Evolutionary conservation across 1,284 basidiomycete species (phyloP), one percentile per base, ranked within the genome.

Genomic region (Phellopilus nigrolimitatus): DNA sequence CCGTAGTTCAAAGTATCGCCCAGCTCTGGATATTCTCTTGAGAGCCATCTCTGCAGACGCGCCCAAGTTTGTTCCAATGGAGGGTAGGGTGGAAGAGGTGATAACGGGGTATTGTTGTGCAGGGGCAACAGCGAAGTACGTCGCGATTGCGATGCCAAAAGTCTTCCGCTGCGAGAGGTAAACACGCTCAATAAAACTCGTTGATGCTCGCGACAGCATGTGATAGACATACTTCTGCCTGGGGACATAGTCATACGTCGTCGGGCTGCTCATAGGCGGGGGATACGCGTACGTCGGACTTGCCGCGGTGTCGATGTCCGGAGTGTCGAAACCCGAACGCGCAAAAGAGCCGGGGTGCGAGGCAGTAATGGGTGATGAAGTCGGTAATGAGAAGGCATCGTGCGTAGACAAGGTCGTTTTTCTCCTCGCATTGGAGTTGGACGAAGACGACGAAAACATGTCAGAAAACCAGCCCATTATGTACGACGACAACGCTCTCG

Each of bases 1-100:
- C 90, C 90, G 58, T 86, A 87, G 67, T 94, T 94, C 59, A 95
- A 82, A 17, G 91, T 93, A 65, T 95, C 91, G 37, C 88, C 86
- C 15, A 95, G 79, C 62, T 95, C 91, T 36, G 91, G 91, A 68
- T 93, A 94, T 67, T 92, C 83, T 54, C 82, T 78, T 54, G 69
- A 72, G 22, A 95, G 81, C 78, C 88, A 91, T 19, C 71, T 66
- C 54, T 83, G 82, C 45, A 95, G 74, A 27, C 91, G 83, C 58
- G 78, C 74, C 87, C 91, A 94, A 0, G 91, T 91, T 49, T 77
- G 76, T 19, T 77, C 69, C 19, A 94, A 71, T 21, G 90, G 82
- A 2, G 91, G 89, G 65, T 90, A 91, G 28, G 71, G 63, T 1
- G 73, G 67, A 71, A 78, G 53, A 66, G 69, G 57, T 62, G 68